Conservation (phyloP, 805 yeast genomes). For the Ogataea polymorpha region DNA sequence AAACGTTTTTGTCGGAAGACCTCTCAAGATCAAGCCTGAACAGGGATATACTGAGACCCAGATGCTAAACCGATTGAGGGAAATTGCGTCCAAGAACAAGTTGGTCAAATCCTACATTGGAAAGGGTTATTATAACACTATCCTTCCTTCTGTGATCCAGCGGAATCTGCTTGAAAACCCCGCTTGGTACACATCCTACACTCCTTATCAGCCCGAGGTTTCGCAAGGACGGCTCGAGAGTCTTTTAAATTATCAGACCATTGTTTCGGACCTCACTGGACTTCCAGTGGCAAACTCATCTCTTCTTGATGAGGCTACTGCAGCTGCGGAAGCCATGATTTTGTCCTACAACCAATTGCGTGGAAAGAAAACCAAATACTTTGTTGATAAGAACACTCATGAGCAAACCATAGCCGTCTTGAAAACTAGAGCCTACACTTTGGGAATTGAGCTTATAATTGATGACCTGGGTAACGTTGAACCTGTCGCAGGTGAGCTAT, state of each 20-base stretch:
- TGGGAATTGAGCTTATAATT: constrained; percentile 61
- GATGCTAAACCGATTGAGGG: constrained; percentile 64
- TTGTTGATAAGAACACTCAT: constrained; percentile 74
- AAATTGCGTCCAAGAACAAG: constrained; percentile 73
- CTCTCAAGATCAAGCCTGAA: constrained; percentile 61
- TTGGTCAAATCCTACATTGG: constrained; percentile 79
- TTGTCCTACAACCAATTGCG: constrained; percentile 65
- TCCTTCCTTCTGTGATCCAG: constrained; percentile 87
- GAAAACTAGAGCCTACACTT: constrained; percentile 71
- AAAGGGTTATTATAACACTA: constrained; percentile 90
- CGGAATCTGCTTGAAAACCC: constrained; percentile 91
- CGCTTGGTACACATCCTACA: constrained; percentile 98
- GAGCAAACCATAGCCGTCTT: constrained; percentile 85
- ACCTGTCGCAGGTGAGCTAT: constrained; percentile 39
- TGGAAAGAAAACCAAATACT: constrained; percentile 65
- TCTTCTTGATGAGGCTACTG: constrained; percentile 91
- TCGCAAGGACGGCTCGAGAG: constrained; percentile 95
- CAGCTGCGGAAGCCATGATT: constrained; percentile 96
- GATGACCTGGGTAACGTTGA: constrained; percentile 48
- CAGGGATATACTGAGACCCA: constrained; percentile 80
- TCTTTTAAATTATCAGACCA: constrained; percentile 88
- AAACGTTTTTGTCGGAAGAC: constrained; percentile 66
- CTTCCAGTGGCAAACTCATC: constrained; percentile 95
- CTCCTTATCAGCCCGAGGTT: constrained; percentile 98
- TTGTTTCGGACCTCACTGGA: constrained; percentile 87